These are phyloP conservation scores for Parasarocladium wereldwijsianum DNA, from an alignment of 2,329 filamentous ascomycete genomes.

Conservation along the genomic window DNA sequence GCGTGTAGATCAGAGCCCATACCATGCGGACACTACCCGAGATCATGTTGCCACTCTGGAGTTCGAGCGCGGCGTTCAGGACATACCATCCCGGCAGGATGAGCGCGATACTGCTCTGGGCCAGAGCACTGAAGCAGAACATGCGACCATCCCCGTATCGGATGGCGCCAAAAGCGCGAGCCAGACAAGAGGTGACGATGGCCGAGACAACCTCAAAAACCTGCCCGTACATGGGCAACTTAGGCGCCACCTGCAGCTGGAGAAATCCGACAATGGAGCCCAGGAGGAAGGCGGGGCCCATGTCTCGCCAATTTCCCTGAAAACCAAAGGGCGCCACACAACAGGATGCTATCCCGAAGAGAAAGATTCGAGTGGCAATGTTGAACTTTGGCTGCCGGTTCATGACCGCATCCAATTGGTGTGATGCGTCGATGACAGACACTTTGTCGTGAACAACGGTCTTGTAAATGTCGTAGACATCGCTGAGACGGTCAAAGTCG, in stretches of 20 bases:
- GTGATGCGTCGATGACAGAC: slow-evolving; percentile 54
- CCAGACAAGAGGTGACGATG: slow-evolving; percentile 52
- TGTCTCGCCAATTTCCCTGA: slow-evolving; percentile 58
- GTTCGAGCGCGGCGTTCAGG: slow-evolving; percentile 39
- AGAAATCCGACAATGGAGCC: slow-evolving; percentile 61
- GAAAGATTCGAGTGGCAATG: slow-evolving; percentile 40
- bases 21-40: slow-evolving; percentile 63
- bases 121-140: slow-evolving; percentile 59
- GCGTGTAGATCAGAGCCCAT: slow-evolving; percentile 60
- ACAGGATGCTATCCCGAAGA: slow-evolving; percentile 65
- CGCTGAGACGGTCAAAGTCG: slow-evolving; percentile 58
- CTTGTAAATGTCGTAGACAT: slow-evolving; percentile 67
- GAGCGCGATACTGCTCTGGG: slow-evolving; percentile 61
- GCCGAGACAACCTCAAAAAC: slow-evolving; percentile 39
- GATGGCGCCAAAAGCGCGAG: slow-evolving; percentile 56
- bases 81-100: slow-evolving; percentile 49
- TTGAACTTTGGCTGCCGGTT: slow-evolving; percentile 29
- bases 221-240: slow-evolving; percentile 53
- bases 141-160: slow-evolving; percentile 32
- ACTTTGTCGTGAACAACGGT: slow-evolving; percentile 68
- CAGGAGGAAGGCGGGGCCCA: slow-evolving; percentile 63
- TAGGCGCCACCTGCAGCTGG: slow-evolving; percentile 60
- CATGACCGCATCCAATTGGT: slow-evolving; percentile 42
- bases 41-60: slow-evolving; percentile 56
- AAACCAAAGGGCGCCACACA: slow-evolving; percentile 72